A percentile compares a stretch with the other conserved stretches of the same genome.
Evolutionary conservation across 345 rosid species (phyloP).

Genomic region (Linum lewisii): DNA sequence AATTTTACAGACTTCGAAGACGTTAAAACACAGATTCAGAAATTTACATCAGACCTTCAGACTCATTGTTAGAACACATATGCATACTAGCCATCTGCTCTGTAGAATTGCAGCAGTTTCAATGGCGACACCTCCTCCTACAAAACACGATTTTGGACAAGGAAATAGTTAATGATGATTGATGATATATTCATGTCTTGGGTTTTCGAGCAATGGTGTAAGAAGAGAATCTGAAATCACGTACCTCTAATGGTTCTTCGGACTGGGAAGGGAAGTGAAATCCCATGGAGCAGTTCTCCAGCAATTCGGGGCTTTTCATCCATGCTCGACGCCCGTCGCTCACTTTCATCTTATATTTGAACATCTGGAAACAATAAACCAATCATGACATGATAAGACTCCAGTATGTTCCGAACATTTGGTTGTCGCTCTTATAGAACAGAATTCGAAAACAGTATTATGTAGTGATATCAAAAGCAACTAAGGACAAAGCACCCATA

Average conservation of each 20-base stretch:
- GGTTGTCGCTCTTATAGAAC: too few species aligned
- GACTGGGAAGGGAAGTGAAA: slow-evolving; percentile 51
- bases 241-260: slow-evolving; percentile 40
- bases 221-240: not conserved
- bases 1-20: not conserved
- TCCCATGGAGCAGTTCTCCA: slow-evolving; percentile 73
- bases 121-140: slow-evolving; percentile 52
- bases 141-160: not conserved
- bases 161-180: not conserved
- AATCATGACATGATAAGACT: too few species aligned
- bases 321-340: slow-evolving; percentile 75
- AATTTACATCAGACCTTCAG: not conserved
- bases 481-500: not conserved
- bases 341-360: slow-evolving; percentile 59
- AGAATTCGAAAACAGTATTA: too few species aligned
- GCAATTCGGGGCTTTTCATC: slow-evolving; percentile 69
- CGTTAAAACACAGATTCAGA: not conserved
- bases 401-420: too few species aligned
- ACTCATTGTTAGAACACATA: not conserved
- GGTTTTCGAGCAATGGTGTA: not conserved
- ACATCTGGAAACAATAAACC: slow-evolving; percentile 43
- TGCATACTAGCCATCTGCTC: slow-evolving; percentile 23
- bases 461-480: slow-evolving; percentile 7
- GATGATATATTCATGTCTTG: not conserved
- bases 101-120: slow-evolving; percentile 62